Conservation (phyloP, 139 green algal species). For the Parachlorella kessleri region DNA sequence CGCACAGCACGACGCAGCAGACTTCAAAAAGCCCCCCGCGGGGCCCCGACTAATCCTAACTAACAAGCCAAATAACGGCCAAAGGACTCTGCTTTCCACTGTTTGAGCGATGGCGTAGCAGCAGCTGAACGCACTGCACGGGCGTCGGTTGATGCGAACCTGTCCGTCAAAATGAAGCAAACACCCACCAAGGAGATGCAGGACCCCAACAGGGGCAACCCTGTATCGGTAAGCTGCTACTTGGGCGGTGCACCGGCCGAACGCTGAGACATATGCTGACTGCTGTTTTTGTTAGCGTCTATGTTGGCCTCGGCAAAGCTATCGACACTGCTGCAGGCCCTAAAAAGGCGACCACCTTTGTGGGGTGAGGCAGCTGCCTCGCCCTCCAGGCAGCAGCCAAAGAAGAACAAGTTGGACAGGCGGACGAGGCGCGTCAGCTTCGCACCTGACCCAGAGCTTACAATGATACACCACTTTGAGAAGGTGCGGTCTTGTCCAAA, state of each 20-base stretch:
- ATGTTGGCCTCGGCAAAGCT: too few species aligned
- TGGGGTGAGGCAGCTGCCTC: conserved; percentile 9
- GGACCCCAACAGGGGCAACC: conserved; percentile 19
- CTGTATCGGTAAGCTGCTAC: conserved; percentile 11
- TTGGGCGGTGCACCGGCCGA: neutral
- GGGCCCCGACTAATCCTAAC: too few species aligned
- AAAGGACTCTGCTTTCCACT: too few species aligned
- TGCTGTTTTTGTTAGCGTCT: too few species aligned
- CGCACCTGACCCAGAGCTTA: conserved; percentile 44
- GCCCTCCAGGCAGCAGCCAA: conserved; percentile 11
- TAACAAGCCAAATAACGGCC: too few species aligned
- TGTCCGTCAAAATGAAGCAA: conserved; percentile 1
- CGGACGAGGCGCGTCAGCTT: conserved; percentile 41
- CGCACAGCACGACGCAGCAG: too few species aligned
- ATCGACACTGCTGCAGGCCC: neutral
- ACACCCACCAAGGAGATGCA: conserved; percentile 16
- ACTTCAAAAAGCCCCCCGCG: too few species aligned
- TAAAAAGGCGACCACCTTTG: conserved; percentile 2
- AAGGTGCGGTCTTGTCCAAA: too few species aligned
- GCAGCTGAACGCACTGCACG: too few species aligned
- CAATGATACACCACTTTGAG: conserved; percentile 38
- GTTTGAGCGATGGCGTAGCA: too few species aligned
- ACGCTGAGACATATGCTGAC: neutral
- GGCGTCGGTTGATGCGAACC: too few species aligned
- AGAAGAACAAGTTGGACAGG: conserved; percentile 31